Evolutionary conservation across 805 yeast genomes (phyloP).

Genomic region (Yamadazyma paraphyllophila): DNA sequence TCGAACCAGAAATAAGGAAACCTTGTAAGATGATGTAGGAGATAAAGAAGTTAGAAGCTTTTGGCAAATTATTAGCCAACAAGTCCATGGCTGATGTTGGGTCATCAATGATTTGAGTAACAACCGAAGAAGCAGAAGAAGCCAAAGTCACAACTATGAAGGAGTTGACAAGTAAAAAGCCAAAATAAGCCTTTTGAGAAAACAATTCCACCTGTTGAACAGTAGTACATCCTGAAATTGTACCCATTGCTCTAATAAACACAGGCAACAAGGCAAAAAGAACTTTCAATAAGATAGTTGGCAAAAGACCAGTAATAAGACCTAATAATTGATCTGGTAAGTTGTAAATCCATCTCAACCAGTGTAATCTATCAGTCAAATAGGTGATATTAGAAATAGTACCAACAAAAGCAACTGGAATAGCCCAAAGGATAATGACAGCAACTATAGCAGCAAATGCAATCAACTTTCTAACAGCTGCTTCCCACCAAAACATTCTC

Average conservation of each 20-base stretch:
- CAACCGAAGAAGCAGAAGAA: constrained; percentile 69
- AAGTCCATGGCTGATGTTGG: constrained; percentile 59
- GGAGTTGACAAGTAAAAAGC: constrained; percentile 68
- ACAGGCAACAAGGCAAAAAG: constrained; percentile 88
- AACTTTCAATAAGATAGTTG: constrained; percentile 74
- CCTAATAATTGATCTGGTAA: constrained; percentile 74
- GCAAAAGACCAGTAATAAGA: constrained; percentile 82
- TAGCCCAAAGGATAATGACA: constrained; percentile 81
- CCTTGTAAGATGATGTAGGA: constrained; percentile 71
- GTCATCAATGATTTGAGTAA: constrained; percentile 55
- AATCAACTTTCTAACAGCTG: constrained; percentile 50
- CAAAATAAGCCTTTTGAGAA: constrained; percentile 68
- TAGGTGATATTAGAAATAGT: constrained; percentile 81
- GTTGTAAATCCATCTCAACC: constrained; percentile 71
- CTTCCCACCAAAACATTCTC: constrained; percentile 81
- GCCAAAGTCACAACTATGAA: constrained; percentile 69
- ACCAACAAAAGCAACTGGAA: constrained; percentile 98
- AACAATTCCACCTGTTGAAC: constrained; percentile 56
- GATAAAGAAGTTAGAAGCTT: constrained; percentile 69
- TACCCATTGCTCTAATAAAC: constrained; percentile 70
- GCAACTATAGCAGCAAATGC: constrained; percentile 56
- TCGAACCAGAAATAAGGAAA: constrained; percentile 60
- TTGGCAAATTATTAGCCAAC: constrained; percentile 68
- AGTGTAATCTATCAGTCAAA: constrained; percentile 66
- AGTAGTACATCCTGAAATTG: constrained; percentile 56